phyloP scores from a whole-genome alignment of 352 stramenopile species.

The Phytophthora crassamura region DNA sequence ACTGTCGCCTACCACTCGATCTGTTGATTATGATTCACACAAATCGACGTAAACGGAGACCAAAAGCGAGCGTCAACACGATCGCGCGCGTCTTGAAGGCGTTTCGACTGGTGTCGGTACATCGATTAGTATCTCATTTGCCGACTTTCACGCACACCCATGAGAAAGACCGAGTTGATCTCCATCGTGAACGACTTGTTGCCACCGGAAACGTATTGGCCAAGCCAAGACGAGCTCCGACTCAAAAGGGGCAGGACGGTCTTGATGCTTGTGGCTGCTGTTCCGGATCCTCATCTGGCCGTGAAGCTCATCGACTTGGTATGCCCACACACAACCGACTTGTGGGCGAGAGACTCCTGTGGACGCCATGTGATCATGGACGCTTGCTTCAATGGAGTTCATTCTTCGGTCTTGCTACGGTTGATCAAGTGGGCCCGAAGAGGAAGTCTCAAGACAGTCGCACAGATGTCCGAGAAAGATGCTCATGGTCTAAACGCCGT shows the following conservation, averaged over 20 bases:
- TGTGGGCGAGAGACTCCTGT: slow-evolving; percentile 6
- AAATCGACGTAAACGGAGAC: no score
- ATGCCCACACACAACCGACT: slow-evolving; percentile 2
- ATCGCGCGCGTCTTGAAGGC: no score
- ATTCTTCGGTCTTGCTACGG: slow-evolving; percentile 13
- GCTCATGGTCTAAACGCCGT: slow-evolving; percentile 7
- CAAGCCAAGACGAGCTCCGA: not conserved
- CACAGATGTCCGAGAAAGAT: slow-evolving; percentile 6
- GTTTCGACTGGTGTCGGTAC: no score
- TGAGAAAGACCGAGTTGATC: slow-evolving; percentile 8
- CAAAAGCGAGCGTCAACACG: no score
- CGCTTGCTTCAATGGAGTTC: slow-evolving; percentile 14
- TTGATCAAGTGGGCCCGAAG: slow-evolving; percentile 17
- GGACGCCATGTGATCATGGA: slow-evolving; percentile 24
- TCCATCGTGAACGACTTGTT: slow-evolving; percentile 1
- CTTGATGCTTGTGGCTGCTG: slow-evolving; percentile 14
- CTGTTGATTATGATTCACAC: no score
- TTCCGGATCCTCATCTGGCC: slow-evolving; percentile 6
- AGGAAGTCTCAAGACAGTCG: slow-evolving; percentile 8
- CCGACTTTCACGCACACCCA: not conserved
- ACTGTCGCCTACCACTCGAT: no score
- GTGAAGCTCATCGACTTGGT: slow-evolving; percentile 25
- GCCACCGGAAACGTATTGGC: slow-evolving; percentile 5
- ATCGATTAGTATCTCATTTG: no score
- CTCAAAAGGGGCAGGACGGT: slow-evolving; percentile 14